Evolutionary conservation across 2,329 filamentous ascomycete species (phyloP), one percentile per base, ranked within the genome.

Genomic region (Colletotrichum karsti): DNA sequence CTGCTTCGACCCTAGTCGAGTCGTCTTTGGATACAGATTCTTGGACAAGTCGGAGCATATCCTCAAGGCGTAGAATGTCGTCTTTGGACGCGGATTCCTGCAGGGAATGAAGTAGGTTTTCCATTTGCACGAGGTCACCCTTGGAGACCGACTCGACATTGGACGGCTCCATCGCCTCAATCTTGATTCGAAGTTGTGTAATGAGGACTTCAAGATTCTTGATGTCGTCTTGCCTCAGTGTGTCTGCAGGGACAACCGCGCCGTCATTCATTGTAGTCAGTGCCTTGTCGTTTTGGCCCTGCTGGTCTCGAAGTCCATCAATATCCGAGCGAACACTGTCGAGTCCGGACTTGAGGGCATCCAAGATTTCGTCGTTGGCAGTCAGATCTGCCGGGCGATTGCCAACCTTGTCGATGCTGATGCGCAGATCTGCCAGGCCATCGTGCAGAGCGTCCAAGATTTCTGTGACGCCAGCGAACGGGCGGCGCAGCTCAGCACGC

Each of bases 401-500:
- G 22, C 90, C 85, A 15, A 96, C 86, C 74, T 85, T 87, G 66
- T 97, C 94, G 64, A 98, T 91, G 69, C 94, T 92, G 28, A 85
- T 84, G 26, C 93, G 90, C 8, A 98, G 84, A 53, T 91, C 90
- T 69, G 92, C 90, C 7, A 98, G 86, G 2, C 95, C 95, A 77
- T 98, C 94, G 67, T 97, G 95, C 60, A 98, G 84, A 1, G 95
- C 93, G 75, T 97, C 94, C 2, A 98, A 85, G 10, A 97, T 93
- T 75, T 98, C 94, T 57, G 94, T 92, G 0, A 94, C 95, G 71
- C 95, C 93, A 15, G 86, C 83, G 48, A 88, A 83, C 3, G 87
- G 87, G 13, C 87, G 83, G 7, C 91, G 91, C 55, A 97, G 87
- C 72, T 98, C 95, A 15, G 88, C 85, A 5, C 93, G 88, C 35